Evolutionary conservation across 768 basidiomycete species (phyloP).

Genomic region (Amanita fuliginea): DNA sequence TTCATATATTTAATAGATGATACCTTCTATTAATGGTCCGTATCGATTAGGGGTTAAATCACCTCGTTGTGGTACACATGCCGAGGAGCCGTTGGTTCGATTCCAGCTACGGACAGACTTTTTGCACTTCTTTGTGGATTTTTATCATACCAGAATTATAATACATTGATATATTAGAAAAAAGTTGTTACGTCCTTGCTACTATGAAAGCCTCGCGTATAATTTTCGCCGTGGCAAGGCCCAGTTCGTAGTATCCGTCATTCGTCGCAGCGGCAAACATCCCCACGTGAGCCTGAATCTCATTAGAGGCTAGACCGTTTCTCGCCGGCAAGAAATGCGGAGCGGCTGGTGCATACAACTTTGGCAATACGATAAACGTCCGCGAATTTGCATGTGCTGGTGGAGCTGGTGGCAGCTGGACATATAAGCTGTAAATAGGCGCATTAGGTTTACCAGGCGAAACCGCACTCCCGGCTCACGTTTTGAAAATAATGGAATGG

Average conservation of each 20-base stretch:
- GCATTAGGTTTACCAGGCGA: not conserved
- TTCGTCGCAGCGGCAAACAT: conserved; percentile 81
- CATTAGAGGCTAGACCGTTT: conserved; percentile 63
- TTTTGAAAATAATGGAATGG: conserved; percentile 59
- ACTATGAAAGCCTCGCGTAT: conserved; percentile 35
- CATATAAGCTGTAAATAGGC: conserved; percentile 55
- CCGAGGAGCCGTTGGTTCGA: conserved; percentile 8
- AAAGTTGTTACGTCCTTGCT: too few relatives aligned
- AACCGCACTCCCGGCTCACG: conserved; percentile 32
- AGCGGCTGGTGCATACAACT: conserved; percentile 31
- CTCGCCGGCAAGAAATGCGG: conserved; percentile 50
- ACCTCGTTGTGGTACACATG: conserved; percentile 4
- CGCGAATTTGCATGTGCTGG: conserved; percentile 43
- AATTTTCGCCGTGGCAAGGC: conserved; percentile 50
- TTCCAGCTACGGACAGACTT: conserved; percentile 4
- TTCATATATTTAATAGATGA: too few relatives aligned
- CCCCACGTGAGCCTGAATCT: conserved; percentile 76
- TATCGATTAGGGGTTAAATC: conserved; percentile 7
- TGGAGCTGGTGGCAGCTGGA: conserved; percentile 59
- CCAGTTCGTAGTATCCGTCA: conserved; percentile 85
- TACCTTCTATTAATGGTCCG: not conserved
- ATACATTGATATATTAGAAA: not conserved
- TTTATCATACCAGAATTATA: too few relatives aligned
- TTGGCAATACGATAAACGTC: conserved; percentile 75
- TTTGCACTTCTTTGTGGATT: too few relatives aligned